A percentile compares a stretch with the other conserved stretches of the same genome.
These are phyloP conservation scores for Erythrophleum fordii DNA, from an alignment of 306 rosid genomes.

Conservation along the genomic window DNA sequence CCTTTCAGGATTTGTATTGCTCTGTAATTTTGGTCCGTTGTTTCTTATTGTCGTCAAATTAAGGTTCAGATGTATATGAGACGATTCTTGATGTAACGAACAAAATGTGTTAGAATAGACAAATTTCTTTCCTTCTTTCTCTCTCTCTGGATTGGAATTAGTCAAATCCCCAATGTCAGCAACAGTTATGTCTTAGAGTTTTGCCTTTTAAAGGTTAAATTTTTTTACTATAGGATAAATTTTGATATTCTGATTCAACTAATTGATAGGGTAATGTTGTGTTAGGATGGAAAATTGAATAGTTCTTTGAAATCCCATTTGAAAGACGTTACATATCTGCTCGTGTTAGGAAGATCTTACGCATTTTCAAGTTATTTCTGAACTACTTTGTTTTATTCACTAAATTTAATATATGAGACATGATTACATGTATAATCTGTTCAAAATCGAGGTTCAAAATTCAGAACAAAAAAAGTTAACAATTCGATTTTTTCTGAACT, in stretches of 20 bases:
- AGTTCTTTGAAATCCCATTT: too few species aligned
- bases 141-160: too few species aligned
- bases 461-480: not conserved
- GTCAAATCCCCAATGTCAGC: too few species aligned
- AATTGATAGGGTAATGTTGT: too few species aligned
- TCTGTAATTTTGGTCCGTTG: not conserved
- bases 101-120: not conserved
- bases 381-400: not conserved
- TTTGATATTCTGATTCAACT: too few species aligned
- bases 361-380: not conserved
- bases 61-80: slow-evolving; percentile 28
- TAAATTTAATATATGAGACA: not conserved
- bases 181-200: too few species aligned
- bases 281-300: too few species aligned
- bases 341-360: not conserved
- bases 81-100: slow-evolving; percentile 6
- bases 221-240: too few species aligned
- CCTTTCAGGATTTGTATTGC: slow-evolving; percentile 2
- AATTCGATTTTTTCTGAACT: not conserved
- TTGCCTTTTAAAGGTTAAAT: too few species aligned
- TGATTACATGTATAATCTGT: not conserved
- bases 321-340: not conserved
- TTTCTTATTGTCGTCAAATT: slow-evolving; percentile 14
- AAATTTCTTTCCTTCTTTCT: too few species aligned
- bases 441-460: too few species aligned